A percentile compares a stretch with the other conserved stretches of the same genome.
These are phyloP conservation scores for Penicillium vulpinum DNA, from an alignment of 2,329 filamentous ascomycete species.

Conservation along the genomic window DNA sequence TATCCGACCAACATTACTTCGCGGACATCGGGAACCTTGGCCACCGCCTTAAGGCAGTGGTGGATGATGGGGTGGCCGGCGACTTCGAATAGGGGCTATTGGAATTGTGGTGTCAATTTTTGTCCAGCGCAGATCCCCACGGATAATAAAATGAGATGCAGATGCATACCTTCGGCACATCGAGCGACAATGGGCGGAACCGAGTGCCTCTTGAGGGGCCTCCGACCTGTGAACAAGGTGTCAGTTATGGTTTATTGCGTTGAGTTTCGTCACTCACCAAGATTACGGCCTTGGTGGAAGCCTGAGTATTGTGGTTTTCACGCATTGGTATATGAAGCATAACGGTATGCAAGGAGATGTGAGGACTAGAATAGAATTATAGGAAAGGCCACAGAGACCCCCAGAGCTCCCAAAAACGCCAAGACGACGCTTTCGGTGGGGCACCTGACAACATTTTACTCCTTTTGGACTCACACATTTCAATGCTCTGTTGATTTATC, in stretches of 20 bases:
- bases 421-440: slow-evolving; percentile 27
- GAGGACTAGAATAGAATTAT: not conserved
- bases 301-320: slow-evolving; percentile 41
- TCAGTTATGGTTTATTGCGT: slow-evolving; percentile 27
- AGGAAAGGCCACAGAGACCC: slow-evolving; percentile 8
- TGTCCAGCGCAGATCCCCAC: not conserved
- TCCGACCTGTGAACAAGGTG: slow-evolving; percentile 66
- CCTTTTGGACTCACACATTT: not conserved
- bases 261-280: slow-evolving; percentile 61
- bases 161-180: slow-evolving; percentile 79
- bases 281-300: slow-evolving; percentile 89
- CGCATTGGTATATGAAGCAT: slow-evolving; percentile 51
- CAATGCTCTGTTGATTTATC: not conserved
- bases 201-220: slow-evolving; percentile 93
- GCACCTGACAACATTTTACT: slow-evolving; percentile 25
- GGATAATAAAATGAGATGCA: slow-evolving; percentile 1
- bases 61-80: slow-evolving; percentile 98
- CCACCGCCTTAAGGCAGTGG: slow-evolving; percentile 90
- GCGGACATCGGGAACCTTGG: slow-evolving; percentile 86
- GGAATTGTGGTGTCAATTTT: slow-evolving; percentile 4
- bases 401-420: slow-evolving; percentile 20
- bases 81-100: slow-evolving; percentile 92
- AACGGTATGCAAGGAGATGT: slow-evolving; percentile 15
- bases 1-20: slow-evolving; percentile 98
- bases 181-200: slow-evolving; percentile 91